Base-by-base conservation (phyloP, 768 basidiomycete genomes). In the Lentinula lateritia region DNA sequence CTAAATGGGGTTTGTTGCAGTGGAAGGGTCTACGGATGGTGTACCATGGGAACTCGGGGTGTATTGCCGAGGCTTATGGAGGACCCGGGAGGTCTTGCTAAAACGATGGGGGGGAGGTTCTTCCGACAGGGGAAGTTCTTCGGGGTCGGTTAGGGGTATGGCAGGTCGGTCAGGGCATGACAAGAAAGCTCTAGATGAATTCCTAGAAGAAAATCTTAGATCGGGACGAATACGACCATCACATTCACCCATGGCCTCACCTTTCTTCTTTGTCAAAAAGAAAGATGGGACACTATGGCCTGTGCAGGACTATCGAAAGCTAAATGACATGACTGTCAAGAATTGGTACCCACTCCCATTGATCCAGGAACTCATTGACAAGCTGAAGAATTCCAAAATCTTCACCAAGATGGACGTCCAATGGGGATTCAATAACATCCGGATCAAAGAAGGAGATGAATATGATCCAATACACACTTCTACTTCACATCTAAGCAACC, bases 371-470 rank as follows among this genome's bases (percentile, higher is more conserved):
- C 55, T 77, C 2, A 61, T 78, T 15, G 65, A 74, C 52, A 1
- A 65, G n/a, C n/a, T n/a, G n/a, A n/a, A 63, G 15, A 61, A 61
- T 4, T 66, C 71, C 0, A 62, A 63, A 12, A 52, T 70, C 35
- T 80, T 74, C 63, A 70, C 73, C 2, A 74, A 73, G 50, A 60
- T 82, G 8, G 78, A 83, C 64, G 68, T 82, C 5, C 63, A 68
- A 5, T 69, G 70, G 48, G 76, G 74, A 0, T 82, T 73, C 63
- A 75, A 81, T 64, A 75, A 77, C 12, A 65, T 82, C n/a, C 65
- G 75, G 2, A 74, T 82, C 23, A 71, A 70, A 13, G 69, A 75
- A 46, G 79, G 78, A 3, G 72, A 81, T 60, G 69, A 80, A 63
- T 76, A 2, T 28, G 28, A 28, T 28, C 28, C 28, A 28, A 28